These are phyloP conservation scores for Sporobolomyces pararoseus DNA, from an alignment of 768 basidiomycete genomes.

Conservation along the genomic window DNA sequence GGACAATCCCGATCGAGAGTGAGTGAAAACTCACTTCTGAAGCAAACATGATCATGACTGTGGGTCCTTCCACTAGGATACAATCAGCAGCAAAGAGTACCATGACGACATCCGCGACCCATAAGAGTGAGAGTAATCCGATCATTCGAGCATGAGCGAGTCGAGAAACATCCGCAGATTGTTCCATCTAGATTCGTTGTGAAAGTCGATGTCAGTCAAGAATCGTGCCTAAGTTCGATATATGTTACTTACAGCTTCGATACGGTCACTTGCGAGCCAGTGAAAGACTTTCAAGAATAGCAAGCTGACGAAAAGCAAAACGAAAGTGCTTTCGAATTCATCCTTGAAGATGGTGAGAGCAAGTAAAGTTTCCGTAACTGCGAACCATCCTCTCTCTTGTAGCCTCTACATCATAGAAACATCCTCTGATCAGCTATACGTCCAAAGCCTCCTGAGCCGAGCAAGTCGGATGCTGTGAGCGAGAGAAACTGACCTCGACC, in stretches of 20 bases:
- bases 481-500: constrained; percentile 69
- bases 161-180: constrained; percentile 80
- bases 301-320: constrained; percentile 87
- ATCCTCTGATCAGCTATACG: not conserved
- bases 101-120: constrained; percentile 70
- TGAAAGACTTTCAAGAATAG: constrained; percentile 96
- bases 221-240: too few species aligned
- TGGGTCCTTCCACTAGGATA: constrained; percentile 71
- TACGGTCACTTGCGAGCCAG: constrained; percentile 90
- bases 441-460: too few species aligned
- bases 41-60: constrained; percentile 90
- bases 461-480: not conserved
- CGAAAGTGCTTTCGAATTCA: constrained; percentile 88
- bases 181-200: constrained; percentile 74
- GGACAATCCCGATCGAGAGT: too few species aligned
- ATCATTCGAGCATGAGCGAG: constrained; percentile 83
- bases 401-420: constrained; percentile 61
- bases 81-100: constrained; percentile 75
- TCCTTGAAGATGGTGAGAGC: constrained; percentile 97
- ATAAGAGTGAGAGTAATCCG: constrained; percentile 68
- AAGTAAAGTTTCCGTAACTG: constrained; percentile 89
- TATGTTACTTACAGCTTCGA: constrained; percentile 78
- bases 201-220: too few species aligned
- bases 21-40: constrained; percentile 65
- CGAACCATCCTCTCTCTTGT: constrained; percentile 95